These are phyloP conservation scores for Pseudoscleropodium purum DNA, from an alignment of 225 moss, liverwort and hornwort genomes.

Conservation along the genomic window DNA sequence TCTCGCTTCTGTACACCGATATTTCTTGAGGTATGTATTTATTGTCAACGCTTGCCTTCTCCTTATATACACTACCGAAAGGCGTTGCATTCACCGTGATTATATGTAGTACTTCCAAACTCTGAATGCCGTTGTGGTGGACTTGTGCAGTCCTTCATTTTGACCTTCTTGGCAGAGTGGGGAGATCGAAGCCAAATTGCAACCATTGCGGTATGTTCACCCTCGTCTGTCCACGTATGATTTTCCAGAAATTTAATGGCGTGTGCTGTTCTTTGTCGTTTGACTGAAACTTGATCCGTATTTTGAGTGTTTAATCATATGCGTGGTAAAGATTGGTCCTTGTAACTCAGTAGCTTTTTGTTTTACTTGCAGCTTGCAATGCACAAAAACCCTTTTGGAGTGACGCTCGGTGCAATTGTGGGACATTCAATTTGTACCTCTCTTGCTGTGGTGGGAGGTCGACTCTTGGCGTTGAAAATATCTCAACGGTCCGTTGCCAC, in stretches of 20 bases:
- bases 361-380: constrained; percentile 68
- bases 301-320: neutral
- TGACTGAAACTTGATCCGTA: neutral
- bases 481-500: constrained; percentile 93
- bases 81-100: neutral
- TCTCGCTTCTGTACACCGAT: constrained; percentile 91
- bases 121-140: neutral
- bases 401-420: constrained; percentile 78
- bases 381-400: constrained; percentile 93
- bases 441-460: constrained; percentile 89
- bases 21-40: constrained; percentile 70
- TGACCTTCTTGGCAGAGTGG: constrained; percentile 99
- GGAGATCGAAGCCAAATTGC: constrained; percentile 99
- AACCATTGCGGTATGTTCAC: constrained; percentile 76
- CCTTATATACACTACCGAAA: neutral
- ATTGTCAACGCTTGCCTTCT: neutral
- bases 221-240: neutral
- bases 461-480: constrained; percentile 87
- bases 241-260: neutral
- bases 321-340: neutral
- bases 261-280: neutral
- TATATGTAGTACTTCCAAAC: neutral
- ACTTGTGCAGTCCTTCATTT: constrained; percentile 77
- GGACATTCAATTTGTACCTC: constrained; percentile 97
- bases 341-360: neutral